These are phyloP conservation scores for Mycena polygramma DNA, from an alignment of 768 basidiomycete species.

Conservation along the genomic window DNA sequence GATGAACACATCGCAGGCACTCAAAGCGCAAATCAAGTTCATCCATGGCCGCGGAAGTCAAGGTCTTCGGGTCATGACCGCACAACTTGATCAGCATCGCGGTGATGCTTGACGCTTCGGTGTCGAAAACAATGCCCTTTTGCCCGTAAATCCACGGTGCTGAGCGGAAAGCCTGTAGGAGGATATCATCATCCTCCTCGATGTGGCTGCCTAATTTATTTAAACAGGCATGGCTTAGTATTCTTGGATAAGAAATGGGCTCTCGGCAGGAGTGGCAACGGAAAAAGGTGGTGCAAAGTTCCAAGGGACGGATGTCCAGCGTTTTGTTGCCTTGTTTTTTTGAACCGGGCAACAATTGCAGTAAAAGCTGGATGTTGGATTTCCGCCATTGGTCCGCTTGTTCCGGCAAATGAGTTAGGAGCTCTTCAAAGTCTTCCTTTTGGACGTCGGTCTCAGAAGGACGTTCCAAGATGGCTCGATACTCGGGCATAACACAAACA, in stretches of 20 bases:
- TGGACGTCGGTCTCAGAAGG: conserved; percentile 13
- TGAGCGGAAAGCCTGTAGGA: neutral
- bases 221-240: conserved; percentile 47
- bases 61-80: conserved; percentile 44
- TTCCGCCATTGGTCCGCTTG: conserved; percentile 41
- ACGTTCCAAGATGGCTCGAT: conserved; percentile 36
- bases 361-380: conserved; percentile 38
- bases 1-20: conserved; percentile 45
- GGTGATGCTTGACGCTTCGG: conserved; percentile 43
- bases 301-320: conserved; percentile 27
- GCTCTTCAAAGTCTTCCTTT: conserved; percentile 24
- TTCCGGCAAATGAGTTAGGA: conserved; percentile 22
- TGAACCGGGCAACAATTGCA: conserved; percentile 33
- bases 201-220: conserved; percentile 8
- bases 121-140: conserved; percentile 43
- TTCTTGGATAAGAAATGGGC: conserved; percentile 47
- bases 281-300: conserved; percentile 51
- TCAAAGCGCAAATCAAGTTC: conserved; percentile 45
- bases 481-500: conserved; percentile 30
- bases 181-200: conserved; percentile 31
- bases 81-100: conserved; percentile 42
- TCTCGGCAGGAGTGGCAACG: conserved; percentile 48
- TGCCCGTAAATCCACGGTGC: conserved; percentile 43
- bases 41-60: conserved; percentile 43
- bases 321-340: neutral